Conservation (phyloP, 441 rosid species). For the Manihot esculenta region DNA sequence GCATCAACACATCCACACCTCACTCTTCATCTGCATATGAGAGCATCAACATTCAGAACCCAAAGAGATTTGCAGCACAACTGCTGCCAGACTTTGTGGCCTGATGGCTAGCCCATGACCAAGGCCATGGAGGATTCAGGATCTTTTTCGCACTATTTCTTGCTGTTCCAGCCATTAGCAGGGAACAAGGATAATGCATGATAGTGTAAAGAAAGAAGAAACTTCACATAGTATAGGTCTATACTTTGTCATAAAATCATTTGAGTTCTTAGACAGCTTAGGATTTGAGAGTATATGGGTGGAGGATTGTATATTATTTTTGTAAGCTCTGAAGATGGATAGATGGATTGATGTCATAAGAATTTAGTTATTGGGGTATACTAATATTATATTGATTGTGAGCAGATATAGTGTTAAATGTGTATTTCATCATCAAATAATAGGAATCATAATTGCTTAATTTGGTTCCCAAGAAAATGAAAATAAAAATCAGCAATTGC, state of each 20-base stretch:
- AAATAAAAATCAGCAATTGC: background rate
- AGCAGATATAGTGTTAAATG: slow-evolving; percentile 19
- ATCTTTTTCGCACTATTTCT: slow-evolving; percentile 35
- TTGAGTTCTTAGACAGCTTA: slow-evolving; percentile 55
- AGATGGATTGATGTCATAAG: slow-evolving; percentile 47
- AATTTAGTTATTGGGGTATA: slow-evolving; percentile 46
- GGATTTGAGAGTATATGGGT: slow-evolving; percentile 56
- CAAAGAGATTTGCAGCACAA: slow-evolving; percentile 88
- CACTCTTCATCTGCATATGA: slow-evolving; percentile 74
- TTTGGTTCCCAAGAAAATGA: background rate
- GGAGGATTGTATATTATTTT: slow-evolving; percentile 80
- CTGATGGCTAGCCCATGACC: slow-evolving; percentile 40
- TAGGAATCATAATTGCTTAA: slow-evolving; percentile 6
- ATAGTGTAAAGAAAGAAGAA: slow-evolving; percentile 52
- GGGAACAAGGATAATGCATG: slow-evolving; percentile 38
- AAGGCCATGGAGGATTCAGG: too few relatives aligned
- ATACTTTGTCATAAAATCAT: slow-evolving; percentile 58
- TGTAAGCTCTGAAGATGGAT: slow-evolving; percentile 67
- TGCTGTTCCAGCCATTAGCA: slow-evolving; percentile 30
- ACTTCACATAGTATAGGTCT: slow-evolving; percentile 60
- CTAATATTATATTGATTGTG: slow-evolving; percentile 33
- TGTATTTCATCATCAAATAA: slow-evolving; percentile 27
- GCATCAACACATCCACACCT: slow-evolving; percentile 48
- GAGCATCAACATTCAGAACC: slow-evolving; percentile 67
- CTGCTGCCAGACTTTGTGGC: slow-evolving; percentile 89